Base-by-base conservation (phyloP, 2,329 filamentous ascomycete genomes). In the Ascochyta rabiei region DNA sequence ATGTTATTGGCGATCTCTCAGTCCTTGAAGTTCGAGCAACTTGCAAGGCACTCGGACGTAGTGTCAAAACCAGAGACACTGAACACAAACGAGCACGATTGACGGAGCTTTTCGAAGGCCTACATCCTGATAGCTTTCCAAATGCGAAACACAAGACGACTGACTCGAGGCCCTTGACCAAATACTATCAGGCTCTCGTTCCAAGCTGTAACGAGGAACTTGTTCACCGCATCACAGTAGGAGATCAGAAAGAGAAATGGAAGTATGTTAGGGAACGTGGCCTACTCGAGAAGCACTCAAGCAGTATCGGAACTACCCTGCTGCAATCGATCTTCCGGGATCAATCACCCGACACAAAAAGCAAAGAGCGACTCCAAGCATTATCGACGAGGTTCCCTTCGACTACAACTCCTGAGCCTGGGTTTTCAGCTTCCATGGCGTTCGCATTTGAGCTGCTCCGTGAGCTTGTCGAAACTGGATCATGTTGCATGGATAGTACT, bases 351-450 rank as follows among this genome's bases (percentile, higher is more conserved):
- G 44, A 41, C 8, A 4, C 1, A 15, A 53, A 37, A 21, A 48
- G 12, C 35, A 56, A 37, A 8, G 48, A 23, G 40, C 50, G 44
- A 39, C 65, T 38, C 2, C 28, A 16, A 24, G 18, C 28, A 52
- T 66, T 34, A 19, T 63, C 19, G 5, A 56, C 37, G 13, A 42
- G 48, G 8, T 64, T 48, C 19, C 64, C 66, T 9, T 31, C 60
- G 10, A 19, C 28, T 5, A 44, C 35, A 10, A 46, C 53, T 7
- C 16, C 26, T 15, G 23, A 45, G 7, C 42, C 23, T 10, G 56
- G 62, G 3, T 59, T 71, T 35, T 70, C 69, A 4, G 51, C 56
- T 2, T 69, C 69, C 1, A 72, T 73, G 70, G 23, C 56, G 2
- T 72, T 71, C 47, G 63, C 66, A 6, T 37, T 71, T 1, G 39